phyloP scores from a whole-genome alignment of 2,329 filamentous ascomycete species.

The Paracoccidioides lutzii region DNA sequence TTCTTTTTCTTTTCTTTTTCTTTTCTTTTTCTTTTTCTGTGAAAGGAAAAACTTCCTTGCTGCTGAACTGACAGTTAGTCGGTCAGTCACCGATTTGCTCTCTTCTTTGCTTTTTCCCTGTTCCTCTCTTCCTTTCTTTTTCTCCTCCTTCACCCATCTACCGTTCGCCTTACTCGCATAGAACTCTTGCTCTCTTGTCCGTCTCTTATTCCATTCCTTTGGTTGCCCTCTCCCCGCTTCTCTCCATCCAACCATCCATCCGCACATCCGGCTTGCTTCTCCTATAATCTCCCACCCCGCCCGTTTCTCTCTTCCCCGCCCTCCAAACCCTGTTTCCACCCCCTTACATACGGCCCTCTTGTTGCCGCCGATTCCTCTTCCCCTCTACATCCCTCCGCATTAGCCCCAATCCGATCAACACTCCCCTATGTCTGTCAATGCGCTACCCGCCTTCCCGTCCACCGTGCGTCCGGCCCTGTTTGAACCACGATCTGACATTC shows the following conservation, averaged over 20 bases:
- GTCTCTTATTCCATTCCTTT: conserved; percentile 6
- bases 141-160: not conserved
- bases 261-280: no score
- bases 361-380: not conserved
- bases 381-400: not conserved
- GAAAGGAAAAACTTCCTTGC: no score
- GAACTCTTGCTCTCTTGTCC: conserved; percentile 5
- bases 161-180: not conserved
- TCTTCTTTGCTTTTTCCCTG: not conserved
- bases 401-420: not conserved
- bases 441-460: not conserved
- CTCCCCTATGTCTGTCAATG: conserved; percentile 1
- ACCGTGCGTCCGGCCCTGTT: not conserved
- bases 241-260: not conserved
- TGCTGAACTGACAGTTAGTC: not conserved
- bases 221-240: not conserved
- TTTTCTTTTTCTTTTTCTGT: no score
- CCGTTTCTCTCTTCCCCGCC: not conserved
- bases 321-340: conserved; percentile 1
- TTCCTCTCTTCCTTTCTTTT: not conserved
- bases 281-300: conserved; percentile 4
- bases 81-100: not conserved
- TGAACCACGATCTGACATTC: not conserved
- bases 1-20: not conserved
- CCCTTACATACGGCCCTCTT: not conserved